Conservation (phyloP, 2,329 filamentous ascomycete species). For the Diplodia intermedia region DNA sequence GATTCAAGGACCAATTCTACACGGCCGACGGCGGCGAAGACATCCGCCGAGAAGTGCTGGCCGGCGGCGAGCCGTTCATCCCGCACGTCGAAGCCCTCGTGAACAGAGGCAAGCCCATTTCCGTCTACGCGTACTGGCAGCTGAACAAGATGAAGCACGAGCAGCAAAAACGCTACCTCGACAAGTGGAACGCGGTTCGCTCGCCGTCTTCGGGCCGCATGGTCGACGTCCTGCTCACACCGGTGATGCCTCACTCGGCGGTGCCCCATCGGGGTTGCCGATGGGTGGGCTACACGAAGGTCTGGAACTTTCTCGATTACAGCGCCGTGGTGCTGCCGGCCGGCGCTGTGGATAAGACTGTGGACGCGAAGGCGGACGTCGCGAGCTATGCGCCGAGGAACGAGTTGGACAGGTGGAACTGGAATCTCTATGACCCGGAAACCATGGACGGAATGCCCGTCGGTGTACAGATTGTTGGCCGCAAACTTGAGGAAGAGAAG, state of each 20-base stretch:
- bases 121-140: conserved; percentile 42
- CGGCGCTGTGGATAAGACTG: conserved; percentile 59
- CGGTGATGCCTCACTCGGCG: conserved; percentile 48
- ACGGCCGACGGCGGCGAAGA: conserved; percentile 21
- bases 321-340: conserved; percentile 62
- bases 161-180: conserved; percentile 46
- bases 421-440: conserved; percentile 34
- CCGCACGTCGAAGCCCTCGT: conserved; percentile 38
- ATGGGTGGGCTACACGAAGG: conserved; percentile 56
- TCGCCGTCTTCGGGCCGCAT: conserved; percentile 42
- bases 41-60: conserved; percentile 2
- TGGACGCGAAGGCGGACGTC: conserved; percentile 53
- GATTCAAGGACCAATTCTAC: conserved; percentile 18
- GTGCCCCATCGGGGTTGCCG: conserved; percentile 51
- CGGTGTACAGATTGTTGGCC: conserved; percentile 38
- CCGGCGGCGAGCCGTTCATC: conserved; percentile 45
- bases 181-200: conserved; percentile 46
- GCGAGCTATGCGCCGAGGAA: conserved; percentile 56
- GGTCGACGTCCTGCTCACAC: conserved; percentile 49
- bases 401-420: conserved; percentile 60
- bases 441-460: conserved; percentile 37
- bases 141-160: conserved; percentile 37
- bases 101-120: conserved; percentile 42
- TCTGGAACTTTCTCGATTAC: conserved; percentile 66
- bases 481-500: conserved; percentile 40